phyloP scores from a whole-genome alignment of 2,329 filamentous ascomycete genomes.

The Berkeleyomyces basicola region DNA sequence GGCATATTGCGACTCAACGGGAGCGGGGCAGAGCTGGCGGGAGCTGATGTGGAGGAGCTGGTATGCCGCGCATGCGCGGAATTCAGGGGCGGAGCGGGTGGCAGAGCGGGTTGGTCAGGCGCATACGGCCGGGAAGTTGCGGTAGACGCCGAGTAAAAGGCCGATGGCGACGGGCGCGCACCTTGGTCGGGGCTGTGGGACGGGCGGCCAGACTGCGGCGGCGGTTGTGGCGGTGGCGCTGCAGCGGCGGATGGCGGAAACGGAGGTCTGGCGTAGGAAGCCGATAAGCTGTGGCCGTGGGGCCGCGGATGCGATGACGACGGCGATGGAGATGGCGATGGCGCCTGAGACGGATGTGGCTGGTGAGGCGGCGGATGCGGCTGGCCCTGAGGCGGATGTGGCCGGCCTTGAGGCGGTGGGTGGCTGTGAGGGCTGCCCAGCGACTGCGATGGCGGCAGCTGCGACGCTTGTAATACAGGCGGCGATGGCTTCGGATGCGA shows the following conservation, averaged over 20 bases:
- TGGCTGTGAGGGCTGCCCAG: neutral
- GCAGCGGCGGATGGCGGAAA: neutral
- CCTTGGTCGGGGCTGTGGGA: neutral
- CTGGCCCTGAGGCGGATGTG: neutral
- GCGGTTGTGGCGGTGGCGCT: neutral
- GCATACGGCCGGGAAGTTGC: slow-evolving; percentile 8
- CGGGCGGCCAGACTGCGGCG: neutral
- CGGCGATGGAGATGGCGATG: neutral
- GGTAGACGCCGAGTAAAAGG: slow-evolving; percentile 8
- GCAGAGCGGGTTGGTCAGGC: slow-evolving; percentile 10
- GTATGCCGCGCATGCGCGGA: slow-evolving; percentile 27
- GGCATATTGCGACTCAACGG: slow-evolving; percentile 22
- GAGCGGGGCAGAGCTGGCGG: slow-evolving; percentile 15
- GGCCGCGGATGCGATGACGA: neutral
- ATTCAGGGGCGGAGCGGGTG: slow-evolving; percentile 18
- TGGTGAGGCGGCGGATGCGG: slow-evolving; percentile 3
- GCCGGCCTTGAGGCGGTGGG: neutral
- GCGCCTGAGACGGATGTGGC: neutral
- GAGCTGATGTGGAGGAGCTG: slow-evolving; percentile 29
- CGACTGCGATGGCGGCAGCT: neutral
- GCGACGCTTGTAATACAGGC: neutral
- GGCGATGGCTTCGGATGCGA: slow-evolving; percentile 3
- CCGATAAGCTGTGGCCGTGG: neutral
- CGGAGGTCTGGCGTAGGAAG: neutral
- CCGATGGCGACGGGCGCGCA: neutral